phyloP scores from a whole-genome alignment of 208 protist genomes.

The Wallacemonas sp. region DNA sequence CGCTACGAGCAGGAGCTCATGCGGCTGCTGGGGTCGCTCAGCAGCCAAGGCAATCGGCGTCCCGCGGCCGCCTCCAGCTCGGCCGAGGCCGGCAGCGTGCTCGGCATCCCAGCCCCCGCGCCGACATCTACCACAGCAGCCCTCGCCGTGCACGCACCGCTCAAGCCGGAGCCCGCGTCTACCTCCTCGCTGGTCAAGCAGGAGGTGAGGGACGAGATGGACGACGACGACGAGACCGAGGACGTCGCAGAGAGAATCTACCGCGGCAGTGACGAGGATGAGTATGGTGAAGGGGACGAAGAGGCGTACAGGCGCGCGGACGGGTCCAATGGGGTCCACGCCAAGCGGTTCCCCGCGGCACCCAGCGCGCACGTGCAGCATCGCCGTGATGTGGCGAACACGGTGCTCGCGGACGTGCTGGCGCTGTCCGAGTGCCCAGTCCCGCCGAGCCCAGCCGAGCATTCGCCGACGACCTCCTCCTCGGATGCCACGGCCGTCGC shows the following conservation, averaged over 20 bases:
- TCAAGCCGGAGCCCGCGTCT: too few species aligned
- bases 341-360: too few species aligned
- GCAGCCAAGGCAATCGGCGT: constrained; percentile 10
- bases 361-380: constrained; percentile 5
- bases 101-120: too few species aligned
- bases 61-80: too few species aligned
- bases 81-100: too few species aligned
- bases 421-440: constrained; percentile 25
- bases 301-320: neutral
- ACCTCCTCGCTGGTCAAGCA: constrained; percentile 20
- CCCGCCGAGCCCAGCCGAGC: neutral
- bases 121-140: too few species aligned
- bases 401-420: constrained; percentile 24
- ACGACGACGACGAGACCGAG: constrained; percentile 7
- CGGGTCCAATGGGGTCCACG: neutral
- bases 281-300: neutral
- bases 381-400: constrained; percentile 18
- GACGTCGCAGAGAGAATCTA: constrained; percentile 1
- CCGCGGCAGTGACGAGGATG: constrained; percentile 14
- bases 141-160: too few species aligned
- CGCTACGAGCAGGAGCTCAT: constrained; percentile 79
- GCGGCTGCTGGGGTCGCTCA: constrained; percentile 50
- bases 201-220: constrained; percentile 22
- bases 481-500: neutral
- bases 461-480: neutral